Conservation (phyloP, 352 stramenopile genomes). For the Phytophthora pseudosyringae region DNA sequence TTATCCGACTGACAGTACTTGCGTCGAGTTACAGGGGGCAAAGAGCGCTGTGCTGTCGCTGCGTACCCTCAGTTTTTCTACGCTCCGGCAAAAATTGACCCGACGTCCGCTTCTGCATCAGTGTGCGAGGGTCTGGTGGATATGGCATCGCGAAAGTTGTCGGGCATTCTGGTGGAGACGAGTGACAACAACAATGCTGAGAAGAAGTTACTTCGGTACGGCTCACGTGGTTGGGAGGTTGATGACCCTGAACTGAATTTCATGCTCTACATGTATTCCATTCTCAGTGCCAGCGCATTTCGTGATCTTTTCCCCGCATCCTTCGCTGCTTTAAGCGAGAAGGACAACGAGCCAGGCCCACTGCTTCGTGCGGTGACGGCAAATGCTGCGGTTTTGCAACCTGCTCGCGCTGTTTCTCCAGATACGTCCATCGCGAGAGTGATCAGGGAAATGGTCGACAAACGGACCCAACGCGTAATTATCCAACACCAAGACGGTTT, state of each 20-base stretch:
- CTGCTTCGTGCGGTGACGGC: conserved; percentile 40
- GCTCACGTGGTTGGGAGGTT: background rate
- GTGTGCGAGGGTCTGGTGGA: conserved; percentile 47
- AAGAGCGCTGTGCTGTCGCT: conserved; percentile 40
- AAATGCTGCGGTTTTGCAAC: conserved; percentile 20
- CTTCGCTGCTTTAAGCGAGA: conserved; percentile 20
- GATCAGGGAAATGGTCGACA: conserved; percentile 53
- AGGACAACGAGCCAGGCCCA: conserved; percentile 21
- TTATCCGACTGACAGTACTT: conserved; percentile 4
- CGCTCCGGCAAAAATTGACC: conserved; percentile 35
- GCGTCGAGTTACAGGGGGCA: conserved; percentile 31
- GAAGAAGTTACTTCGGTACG: conserved; percentile 30
- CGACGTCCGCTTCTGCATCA: conserved; percentile 14
- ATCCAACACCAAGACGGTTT: conserved; percentile 33
- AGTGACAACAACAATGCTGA: conserved; percentile 2
- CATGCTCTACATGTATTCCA: background rate
- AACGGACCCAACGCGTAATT: conserved; percentile 39
- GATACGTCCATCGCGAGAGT: conserved; percentile 52
- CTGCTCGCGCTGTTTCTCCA: conserved; percentile 23
- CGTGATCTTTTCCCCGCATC: conserved; percentile 40
- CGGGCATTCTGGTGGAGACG: conserved; percentile 36
- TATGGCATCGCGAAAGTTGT: conserved; percentile 40
- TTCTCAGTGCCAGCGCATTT: conserved; percentile 27
- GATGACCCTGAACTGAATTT: background rate
- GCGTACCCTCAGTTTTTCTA: conserved; percentile 64